phyloP scores from a whole-genome alignment of 352 stramenopile genomes.

The Pythium graminicola region DNA sequence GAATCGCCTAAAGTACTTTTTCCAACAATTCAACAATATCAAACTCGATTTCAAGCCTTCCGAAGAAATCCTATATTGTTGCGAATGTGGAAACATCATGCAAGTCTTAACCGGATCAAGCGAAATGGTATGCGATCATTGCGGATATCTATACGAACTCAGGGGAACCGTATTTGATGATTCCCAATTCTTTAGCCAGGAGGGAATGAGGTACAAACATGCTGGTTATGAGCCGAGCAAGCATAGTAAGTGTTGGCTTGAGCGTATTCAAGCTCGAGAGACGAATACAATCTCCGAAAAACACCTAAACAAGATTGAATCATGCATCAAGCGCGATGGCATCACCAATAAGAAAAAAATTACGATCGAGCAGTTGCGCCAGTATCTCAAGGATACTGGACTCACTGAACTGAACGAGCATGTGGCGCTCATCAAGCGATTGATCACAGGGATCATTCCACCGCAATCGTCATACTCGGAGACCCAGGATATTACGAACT shows the following conservation, averaged over 20 bases:
- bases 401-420: conserved; percentile 4
- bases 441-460: not conserved
- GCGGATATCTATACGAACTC: not conserved
- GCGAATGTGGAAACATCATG: not conserved
- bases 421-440: conserved; percentile 2
- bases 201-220: not conserved
- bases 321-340: not conserved
- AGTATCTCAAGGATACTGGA: not conserved
- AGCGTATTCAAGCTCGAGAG: conserved; percentile 1
- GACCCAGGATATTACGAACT: conserved; percentile 4
- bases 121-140: conserved; percentile 1
- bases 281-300: not conserved
- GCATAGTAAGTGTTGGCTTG: conserved; percentile 1
- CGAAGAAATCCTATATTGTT: not conserved
- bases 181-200: not conserved
- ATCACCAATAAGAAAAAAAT: conserved; percentile 5
- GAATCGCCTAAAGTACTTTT: not conserved
- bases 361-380: not conserved
- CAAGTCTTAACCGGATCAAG: conserved; percentile 1
- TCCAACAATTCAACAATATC: conserved; percentile 1
- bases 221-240: conserved; percentile 4
- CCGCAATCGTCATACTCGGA: conserved; percentile 1
- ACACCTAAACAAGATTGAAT: not conserved
- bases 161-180: conserved; percentile 1
- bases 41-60: conserved; percentile 4